Base-by-base conservation (phyloP, 148 eudicot genomes). In the Cornus florida region DNA sequence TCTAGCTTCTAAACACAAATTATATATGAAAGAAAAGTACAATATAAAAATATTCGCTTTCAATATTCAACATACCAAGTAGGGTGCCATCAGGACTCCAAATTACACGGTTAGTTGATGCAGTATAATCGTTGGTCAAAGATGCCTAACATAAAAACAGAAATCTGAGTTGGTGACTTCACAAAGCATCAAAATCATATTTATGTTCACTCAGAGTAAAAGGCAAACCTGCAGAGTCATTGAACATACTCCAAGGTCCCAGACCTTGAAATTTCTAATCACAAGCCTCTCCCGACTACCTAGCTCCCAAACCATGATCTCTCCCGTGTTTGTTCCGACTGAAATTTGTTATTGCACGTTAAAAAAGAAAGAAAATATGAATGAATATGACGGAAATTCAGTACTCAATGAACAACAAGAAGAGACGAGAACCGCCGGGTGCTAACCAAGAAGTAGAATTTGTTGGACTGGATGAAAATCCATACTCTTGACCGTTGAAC, bases 381-480 rank as follows among this genome's bases (percentile, higher is more conserved):
- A 24, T 59, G 33, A 50, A 22, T 28, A 48, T 31, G 43, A 39
- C 50, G 10, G 53, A 50, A 28, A 69, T 77, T 48, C 48, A 77
- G 46, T 7, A 50, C 69, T 64, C 67, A 33, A 33, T 23, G 53
- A 32, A 67, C 32, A 68, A 50, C 79, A 68, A 5, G 19, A 68
- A 10, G 19, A 67, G 31, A 46, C 39, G 67, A 32, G n/a, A 11
- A 39, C 22, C 11, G 0, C 70, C 59, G 69, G 83, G 72, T 70
- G 67, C 90, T 81, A 80, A 93, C 99, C 99, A 87, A 96, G 91
- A 72, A 96, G 94, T 74, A 96, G 72, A 84, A 79, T 86, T 71
- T 91, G 94, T 74, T 93, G 97, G 70, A 82, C 65, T 33, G 98
- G 98, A 82, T 96, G 99, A 77, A 96, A 96, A 86, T 96, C 99